These are phyloP conservation scores for Medicago lupulina DNA, from an alignment of 306 rosid genomes.

Conservation along the genomic window DNA sequence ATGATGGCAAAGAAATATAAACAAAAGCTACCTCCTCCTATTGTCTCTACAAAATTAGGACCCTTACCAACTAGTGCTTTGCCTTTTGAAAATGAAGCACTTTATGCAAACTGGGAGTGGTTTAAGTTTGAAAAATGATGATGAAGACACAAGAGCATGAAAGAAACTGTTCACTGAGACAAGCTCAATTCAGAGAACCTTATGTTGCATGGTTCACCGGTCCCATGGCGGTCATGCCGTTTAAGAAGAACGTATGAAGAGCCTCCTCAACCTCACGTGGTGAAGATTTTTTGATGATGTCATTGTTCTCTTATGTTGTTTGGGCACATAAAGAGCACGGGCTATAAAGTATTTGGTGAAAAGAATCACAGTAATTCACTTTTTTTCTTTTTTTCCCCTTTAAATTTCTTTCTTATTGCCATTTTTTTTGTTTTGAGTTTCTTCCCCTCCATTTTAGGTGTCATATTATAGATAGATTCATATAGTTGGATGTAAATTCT, in stretches of 20 bases:
- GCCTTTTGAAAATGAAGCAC: conserved; percentile 67
- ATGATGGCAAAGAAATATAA: conserved; percentile 81
- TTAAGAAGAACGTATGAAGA: conserved; percentile 30
- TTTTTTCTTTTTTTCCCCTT: not conserved
- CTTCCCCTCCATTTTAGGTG: not conserved
- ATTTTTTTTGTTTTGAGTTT: not conserved
- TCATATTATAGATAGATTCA: conserved; percentile 16
- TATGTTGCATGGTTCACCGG: conserved; percentile 30
- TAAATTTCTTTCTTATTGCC: not conserved
- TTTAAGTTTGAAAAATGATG: conserved; percentile 72
- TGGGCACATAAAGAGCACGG: conserved; percentile 11
- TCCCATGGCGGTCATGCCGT: not conserved
- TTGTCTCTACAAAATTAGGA: conserved; percentile 39
- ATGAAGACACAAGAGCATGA: conserved; percentile 18
- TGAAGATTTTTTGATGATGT: conserved; percentile 17
- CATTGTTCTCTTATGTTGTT: conserved; percentile 27
- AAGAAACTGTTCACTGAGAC: conserved; percentile 1
- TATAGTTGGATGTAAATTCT: conserved; percentile 41
- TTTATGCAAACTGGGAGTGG: conserved; percentile 92
- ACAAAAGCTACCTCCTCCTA: conserved; percentile 61
- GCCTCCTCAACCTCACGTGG: conserved; percentile 15
- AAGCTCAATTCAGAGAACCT: conserved; percentile 40
- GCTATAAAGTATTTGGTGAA: conserved; percentile 16
- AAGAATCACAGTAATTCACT: conserved; percentile 20
- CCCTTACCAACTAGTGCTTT: conserved; percentile 42